Conservation (phyloP, 2,329 filamentous ascomycete species). For the Colletotrichum sp. region DNA sequence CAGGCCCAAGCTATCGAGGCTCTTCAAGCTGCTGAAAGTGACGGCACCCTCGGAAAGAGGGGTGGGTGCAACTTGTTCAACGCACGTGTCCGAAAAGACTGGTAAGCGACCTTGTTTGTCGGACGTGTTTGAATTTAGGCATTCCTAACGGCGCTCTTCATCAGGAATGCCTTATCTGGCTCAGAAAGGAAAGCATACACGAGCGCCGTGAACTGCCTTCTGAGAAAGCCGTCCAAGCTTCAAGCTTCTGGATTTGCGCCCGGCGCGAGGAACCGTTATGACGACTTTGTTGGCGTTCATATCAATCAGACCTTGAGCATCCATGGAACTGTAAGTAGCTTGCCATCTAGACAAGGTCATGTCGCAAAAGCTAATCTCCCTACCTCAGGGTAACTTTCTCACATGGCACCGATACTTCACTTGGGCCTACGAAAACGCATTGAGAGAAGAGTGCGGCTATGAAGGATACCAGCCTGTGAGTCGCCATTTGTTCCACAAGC, state of each 20-base stretch:
- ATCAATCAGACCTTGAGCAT: slow-evolving; percentile 14
- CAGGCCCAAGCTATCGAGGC: not conserved
- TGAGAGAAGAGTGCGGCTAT: slow-evolving; percentile 22
- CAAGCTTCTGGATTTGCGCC: slow-evolving; percentile 9
- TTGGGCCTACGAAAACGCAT: slow-evolving; percentile 11
- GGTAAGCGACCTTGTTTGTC: not conserved
- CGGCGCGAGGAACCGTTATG: slow-evolving; percentile 14
- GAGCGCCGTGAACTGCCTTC: slow-evolving; percentile 19
- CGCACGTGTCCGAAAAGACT: not conserved
- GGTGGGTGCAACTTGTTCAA: not conserved
- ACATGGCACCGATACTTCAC: slow-evolving; percentile 21
- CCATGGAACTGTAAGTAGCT: not conserved
- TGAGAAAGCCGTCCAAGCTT: not conserved
- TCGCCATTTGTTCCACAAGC: not conserved
- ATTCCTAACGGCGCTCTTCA: not conserved
- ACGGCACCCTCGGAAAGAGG: not conserved
- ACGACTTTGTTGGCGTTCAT: slow-evolving; percentile 23
- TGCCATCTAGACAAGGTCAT: not conserved
- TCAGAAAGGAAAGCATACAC: slow-evolving; percentile 21
- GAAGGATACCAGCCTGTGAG: slow-evolving; percentile 20
- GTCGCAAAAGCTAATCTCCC: not conserved
- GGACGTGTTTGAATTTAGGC: not conserved
- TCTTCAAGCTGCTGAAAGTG: not conserved
- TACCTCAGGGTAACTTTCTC: slow-evolving; percentile 5
- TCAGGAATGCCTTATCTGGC: slow-evolving; percentile 26